Conservation (phyloP, 805 yeast species). For the Maudiozyma serrabonitensis region DNA sequence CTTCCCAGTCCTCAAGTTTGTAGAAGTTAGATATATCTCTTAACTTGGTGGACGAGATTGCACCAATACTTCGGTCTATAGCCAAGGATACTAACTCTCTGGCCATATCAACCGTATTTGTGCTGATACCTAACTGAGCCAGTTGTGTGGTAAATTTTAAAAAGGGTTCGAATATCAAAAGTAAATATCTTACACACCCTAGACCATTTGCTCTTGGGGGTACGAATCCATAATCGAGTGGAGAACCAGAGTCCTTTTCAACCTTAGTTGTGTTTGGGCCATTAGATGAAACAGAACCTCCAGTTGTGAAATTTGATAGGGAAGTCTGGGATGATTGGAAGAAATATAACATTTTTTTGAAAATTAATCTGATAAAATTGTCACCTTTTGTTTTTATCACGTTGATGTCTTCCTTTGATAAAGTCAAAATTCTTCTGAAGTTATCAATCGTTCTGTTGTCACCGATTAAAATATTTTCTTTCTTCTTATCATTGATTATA, state of each 20-base stretch:
- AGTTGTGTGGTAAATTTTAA: conserved; percentile 34
- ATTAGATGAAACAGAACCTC: neutral
- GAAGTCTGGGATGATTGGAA: conserved; percentile 29
- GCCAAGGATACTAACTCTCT: conserved; percentile 30
- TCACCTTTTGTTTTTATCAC: conserved; percentile 33
- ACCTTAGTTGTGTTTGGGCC: neutral
- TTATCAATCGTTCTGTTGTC: conserved; percentile 23
- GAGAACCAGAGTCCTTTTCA: conserved; percentile 20
- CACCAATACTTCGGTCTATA: conserved; percentile 37
- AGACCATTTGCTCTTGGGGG: conserved; percentile 60
- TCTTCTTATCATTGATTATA: conserved; percentile 34
- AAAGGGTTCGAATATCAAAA: conserved; percentile 37
- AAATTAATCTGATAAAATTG: conserved; percentile 31
- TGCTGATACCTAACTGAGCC: conserved; percentile 35
- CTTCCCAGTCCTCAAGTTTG: conserved; percentile 33
- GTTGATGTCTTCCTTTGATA: conserved; percentile 36
- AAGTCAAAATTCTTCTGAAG: conserved; percentile 31
- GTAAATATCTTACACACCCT: conserved; percentile 44
- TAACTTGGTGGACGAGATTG: conserved; percentile 42
- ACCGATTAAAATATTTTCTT: conserved; percentile 25
- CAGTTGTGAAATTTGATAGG: neutral
- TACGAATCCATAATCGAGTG: conserved; percentile 40
- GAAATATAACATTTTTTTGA: conserved; percentile 22
- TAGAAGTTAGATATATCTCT: conserved; percentile 38
- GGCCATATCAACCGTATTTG: conserved; percentile 31